Base-by-base conservation (phyloP, 208 protist species). In the Crithidia acanthocephali region DNA sequence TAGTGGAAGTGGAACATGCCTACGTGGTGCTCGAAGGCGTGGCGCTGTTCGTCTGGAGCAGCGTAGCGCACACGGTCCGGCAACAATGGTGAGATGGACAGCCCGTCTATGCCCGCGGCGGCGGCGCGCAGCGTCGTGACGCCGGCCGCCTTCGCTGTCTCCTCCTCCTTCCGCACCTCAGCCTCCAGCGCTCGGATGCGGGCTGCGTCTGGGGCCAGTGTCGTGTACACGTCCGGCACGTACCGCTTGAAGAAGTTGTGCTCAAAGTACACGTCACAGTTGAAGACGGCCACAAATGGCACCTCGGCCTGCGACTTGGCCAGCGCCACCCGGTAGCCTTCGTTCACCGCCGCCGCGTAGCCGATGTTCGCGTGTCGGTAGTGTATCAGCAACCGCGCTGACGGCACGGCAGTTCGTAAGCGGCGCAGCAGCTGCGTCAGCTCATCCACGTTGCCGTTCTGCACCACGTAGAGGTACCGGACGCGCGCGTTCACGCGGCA, bases 271-370 rank as follows among this genome's bases (percentile, higher is more conserved):
- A 69, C 71, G 18, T 65, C 61, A 16, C 62, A 65, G 44, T 76
- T 76, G 55, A 76, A 68, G 20, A 76, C 71, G 42, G 53, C 62
- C 10, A 68, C 40, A 25, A 76, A 76, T 7, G 55, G 56, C 62
- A 76, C 62, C 45, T 69, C 71, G 25, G 18, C 44, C n/a, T 51
- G 27, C 62, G 71, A 27, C 42, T 69, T 62, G n/a, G 42, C 18
- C 55, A 69, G 71, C 27, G 62, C 62, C 51, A 64, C 62, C 1
- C 71, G 55, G 25, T 69, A 76, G 20, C 60, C 62, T 28, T 50
- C 61, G 45, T 75, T 68, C 30, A 69, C 61, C 18, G 70, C 70
- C 2, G 40, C 61, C 13, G 70, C 70, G 61, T 75, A 75, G 61
- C 58, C 61, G 30, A 75, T 63, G 50, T 68, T 75, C 2, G 50